Evolutionary conservation across 1,139 yeast species (phyloP).

Genomic region (Yamadazyma diddensiae): DNA sequence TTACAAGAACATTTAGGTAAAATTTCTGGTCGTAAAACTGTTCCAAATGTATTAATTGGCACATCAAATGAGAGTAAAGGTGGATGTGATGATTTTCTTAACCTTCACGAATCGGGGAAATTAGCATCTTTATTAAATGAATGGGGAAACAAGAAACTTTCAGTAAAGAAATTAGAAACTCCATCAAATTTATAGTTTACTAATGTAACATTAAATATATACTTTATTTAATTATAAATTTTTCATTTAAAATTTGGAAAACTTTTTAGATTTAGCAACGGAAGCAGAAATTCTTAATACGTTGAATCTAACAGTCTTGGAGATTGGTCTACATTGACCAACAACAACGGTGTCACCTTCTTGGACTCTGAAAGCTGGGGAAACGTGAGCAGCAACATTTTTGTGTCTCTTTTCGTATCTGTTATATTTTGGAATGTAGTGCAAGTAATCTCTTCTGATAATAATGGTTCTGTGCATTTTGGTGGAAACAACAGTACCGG

Average conservation of each 20-base stretch:
- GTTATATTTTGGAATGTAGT: slow-evolving; percentile 99
- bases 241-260: slow-evolving; percentile 81
- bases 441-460: slow-evolving; percentile 99
- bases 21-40: slow-evolving; percentile 62
- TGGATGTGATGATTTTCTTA: slow-evolving; percentile 75
- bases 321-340: slow-evolving; percentile 99
- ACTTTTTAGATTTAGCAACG: slow-evolving; percentile 89
- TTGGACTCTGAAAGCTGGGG: slow-evolving; percentile 99
- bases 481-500: slow-evolving; percentile 99
- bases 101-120: slow-evolving; percentile 54
- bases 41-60: slow-evolving; percentile 68
- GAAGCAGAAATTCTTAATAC: slow-evolving; percentile 94
- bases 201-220: slow-evolving; percentile 19
- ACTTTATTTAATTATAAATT: slow-evolving; percentile 7
- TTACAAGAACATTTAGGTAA: slow-evolving; percentile 59
- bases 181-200: slow-evolving; percentile 44
- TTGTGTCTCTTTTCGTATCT: slow-evolving; percentile 99
- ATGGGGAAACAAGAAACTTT: slow-evolving; percentile 64
- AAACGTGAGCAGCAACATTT: slow-evolving; percentile 99
- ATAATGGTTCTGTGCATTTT: slow-evolving; percentile 99
- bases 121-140: slow-evolving; percentile 46
- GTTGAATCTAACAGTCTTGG: slow-evolving; percentile 99
- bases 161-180: slow-evolving; percentile 51
- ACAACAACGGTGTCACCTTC: slow-evolving; percentile 99
- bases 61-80: slow-evolving; percentile 57